Evolutionary conservation across 2,329 filamentous ascomycete species (phyloP).

Genomic region (Trichoderma simmonsii): DNA sequence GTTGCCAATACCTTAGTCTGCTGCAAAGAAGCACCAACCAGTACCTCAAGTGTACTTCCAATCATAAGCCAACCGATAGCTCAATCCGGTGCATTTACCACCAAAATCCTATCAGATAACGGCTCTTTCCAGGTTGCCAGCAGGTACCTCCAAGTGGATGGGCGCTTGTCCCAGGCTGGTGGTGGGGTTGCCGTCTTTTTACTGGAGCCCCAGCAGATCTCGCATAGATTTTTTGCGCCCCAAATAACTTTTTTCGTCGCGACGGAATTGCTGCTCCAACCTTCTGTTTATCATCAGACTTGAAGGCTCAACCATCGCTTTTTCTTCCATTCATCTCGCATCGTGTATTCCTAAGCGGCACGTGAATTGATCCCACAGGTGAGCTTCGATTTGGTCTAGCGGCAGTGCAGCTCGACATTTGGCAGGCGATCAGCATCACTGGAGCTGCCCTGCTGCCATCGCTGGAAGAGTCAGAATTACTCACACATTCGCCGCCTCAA

Average conservation of each 20-base stretch:
- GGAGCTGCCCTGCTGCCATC: neutral
- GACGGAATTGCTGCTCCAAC: conserved; percentile 21
- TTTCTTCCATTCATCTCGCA: neutral
- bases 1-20: too few species aligned
- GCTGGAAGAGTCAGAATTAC: neutral
- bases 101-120: neutral
- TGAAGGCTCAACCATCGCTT: neutral
- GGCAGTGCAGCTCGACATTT: neutral
- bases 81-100: neutral
- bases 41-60: neutral
- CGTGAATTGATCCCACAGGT: neutral
- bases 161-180: conserved; percentile 1
- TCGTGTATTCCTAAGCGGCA: neutral
- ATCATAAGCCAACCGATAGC: neutral
- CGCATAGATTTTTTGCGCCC: conserved; percentile 19
- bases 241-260: conserved; percentile 18
- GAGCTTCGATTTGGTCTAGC: neutral
- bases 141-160: neutral
- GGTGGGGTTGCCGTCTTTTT: conserved; percentile 16
- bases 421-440: neutral
- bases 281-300: conserved; percentile 7
- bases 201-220: conserved; percentile 15
- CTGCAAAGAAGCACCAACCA: neutral
- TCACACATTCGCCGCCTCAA: neutral
- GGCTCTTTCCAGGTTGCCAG: neutral